Evolutionary conservation across 1,284 basidiomycete genomes (phyloP), one percentile per base, ranked within the genome.

Genomic region (Chalciporus sp.): DNA sequence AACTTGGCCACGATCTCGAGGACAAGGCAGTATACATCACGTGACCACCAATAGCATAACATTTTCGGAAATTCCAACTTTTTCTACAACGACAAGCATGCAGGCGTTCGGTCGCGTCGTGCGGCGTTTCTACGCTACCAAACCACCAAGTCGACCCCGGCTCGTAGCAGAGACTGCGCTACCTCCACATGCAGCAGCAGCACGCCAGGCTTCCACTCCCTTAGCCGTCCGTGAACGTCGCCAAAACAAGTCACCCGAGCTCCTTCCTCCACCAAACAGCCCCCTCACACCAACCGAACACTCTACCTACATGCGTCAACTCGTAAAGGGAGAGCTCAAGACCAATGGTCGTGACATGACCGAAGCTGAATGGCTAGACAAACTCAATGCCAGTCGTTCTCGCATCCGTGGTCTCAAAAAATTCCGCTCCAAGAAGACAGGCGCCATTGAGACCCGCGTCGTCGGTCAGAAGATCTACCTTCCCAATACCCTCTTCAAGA

Each of bases 401-500:
- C 80, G 89, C 19, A 67, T 90, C 42, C 89, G 89, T 59, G 90
- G 89, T 69, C 71, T 85, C 58, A n/a, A 42, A 53, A 72, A 72
- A 42, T 67, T 75, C 27, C 65, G 70, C 42, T 65, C 68, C 55
- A 66, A 72, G 39, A 75, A 19, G 49, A 72, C 49, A 23, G 78
- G 77, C 19, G 65, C 68, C 35, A 66, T 70, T 51, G 72, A 77
- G 43, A 73, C 73, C 14, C 73, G 80, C 55, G 80, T 93, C 46
- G 78, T 92, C 50, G 95, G 92, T 45, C 84, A 90, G 65, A 84
- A 86, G 60, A 80, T 95, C 42, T 98, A 92, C 74, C 84, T 98
- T 42, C 95, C 95, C 43, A 97, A 97, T 72, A 80, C 91, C 63
- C 73, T 89, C 58, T 86, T 97, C 72, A 82, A 85, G 53, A 79